phyloP scores from a whole-genome alignment of 192 early-diverging fungal species.

The Chytriomyces sp. region DNA sequence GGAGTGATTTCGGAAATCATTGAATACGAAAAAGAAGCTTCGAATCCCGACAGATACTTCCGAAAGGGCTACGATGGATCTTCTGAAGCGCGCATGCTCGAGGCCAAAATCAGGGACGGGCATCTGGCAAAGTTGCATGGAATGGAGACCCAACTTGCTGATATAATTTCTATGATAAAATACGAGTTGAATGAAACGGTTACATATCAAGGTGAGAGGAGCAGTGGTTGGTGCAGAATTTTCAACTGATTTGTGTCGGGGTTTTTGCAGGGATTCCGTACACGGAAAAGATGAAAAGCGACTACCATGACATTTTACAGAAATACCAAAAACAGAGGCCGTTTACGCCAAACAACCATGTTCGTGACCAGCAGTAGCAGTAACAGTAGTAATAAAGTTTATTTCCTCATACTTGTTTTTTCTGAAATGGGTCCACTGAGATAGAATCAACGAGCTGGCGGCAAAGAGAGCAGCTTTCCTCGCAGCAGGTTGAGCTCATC shows the following conservation, averaged over 20 bases:
- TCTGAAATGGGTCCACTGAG: too few species aligned
- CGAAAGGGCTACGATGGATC: slow-evolving; percentile 47
- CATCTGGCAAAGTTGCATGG: slow-evolving; percentile 49
- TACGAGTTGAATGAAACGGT: slow-evolving; percentile 57
- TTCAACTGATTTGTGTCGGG: not conserved
- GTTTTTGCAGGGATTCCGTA: slow-evolving; percentile 50
- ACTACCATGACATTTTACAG: slow-evolving; percentile 52
- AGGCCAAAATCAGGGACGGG: slow-evolving; percentile 54
- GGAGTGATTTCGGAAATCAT: slow-evolving; percentile 50
- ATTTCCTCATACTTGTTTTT: not conserved
- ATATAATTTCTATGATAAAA: slow-evolving; percentile 50
- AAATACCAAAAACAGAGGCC: slow-evolving; percentile 31
- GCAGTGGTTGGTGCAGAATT: not conserved
- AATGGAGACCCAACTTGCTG: slow-evolving; percentile 47
- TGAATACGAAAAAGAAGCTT: slow-evolving; percentile 52
- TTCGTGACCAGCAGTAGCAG: not conserved
- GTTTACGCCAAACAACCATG: not conserved
- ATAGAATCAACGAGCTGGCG: slow-evolving; percentile 46
- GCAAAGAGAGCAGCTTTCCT: slow-evolving; percentile 52
- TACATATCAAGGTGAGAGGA: slow-evolving; percentile 53
- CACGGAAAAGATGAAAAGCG: slow-evolving; percentile 61
- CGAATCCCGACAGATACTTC: slow-evolving; percentile 57
- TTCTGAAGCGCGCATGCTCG: slow-evolving; percentile 51
- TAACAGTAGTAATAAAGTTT: not conserved
- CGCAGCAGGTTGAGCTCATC: slow-evolving; percentile 57